Evolutionary conservation across 1,284 basidiomycete species (phyloP).

Genomic region (Wallemia hederae): DNA sequence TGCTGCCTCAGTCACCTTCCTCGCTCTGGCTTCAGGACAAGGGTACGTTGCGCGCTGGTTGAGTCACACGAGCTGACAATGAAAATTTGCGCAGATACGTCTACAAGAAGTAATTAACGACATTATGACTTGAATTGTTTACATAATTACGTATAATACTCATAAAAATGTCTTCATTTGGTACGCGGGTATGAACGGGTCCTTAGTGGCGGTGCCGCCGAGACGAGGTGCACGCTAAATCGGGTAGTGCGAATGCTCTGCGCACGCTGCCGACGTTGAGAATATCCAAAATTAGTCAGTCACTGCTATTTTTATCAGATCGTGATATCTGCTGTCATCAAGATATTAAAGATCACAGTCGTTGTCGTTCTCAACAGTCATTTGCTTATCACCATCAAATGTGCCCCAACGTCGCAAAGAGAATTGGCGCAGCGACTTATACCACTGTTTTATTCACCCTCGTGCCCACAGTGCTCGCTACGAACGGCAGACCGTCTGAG

Average conservation of each 20-base stretch:
- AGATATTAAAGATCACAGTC: too few relatives aligned
- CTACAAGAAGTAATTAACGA: background rate
- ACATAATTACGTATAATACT: background rate
- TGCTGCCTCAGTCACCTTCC: slow-evolving; percentile 30
- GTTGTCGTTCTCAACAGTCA: too few relatives aligned
- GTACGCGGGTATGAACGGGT: too few relatives aligned
- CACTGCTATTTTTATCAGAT: too few relatives aligned
- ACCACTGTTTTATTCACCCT: background rate
- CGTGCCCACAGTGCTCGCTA: background rate
- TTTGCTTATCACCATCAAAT: too few relatives aligned
- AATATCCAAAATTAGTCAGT: too few relatives aligned
- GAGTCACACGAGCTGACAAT: background rate
- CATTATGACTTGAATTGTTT: background rate
- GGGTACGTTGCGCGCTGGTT: slow-evolving; percentile 22
- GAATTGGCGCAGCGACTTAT: background rate
- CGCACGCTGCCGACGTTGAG: too few relatives aligned
- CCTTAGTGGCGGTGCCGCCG: too few relatives aligned
- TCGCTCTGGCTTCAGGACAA: slow-evolving; percentile 36
- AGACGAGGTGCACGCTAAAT: too few relatives aligned
- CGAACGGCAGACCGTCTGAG: background rate
- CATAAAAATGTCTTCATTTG: too few relatives aligned
- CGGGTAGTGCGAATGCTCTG: too few relatives aligned
- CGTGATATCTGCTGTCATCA: too few relatives aligned
- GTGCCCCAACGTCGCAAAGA: background rate
- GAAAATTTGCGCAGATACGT: background rate